Conservation (phyloP, 805 yeast genomes). For the Sporopachydermia lactativora region DNA sequence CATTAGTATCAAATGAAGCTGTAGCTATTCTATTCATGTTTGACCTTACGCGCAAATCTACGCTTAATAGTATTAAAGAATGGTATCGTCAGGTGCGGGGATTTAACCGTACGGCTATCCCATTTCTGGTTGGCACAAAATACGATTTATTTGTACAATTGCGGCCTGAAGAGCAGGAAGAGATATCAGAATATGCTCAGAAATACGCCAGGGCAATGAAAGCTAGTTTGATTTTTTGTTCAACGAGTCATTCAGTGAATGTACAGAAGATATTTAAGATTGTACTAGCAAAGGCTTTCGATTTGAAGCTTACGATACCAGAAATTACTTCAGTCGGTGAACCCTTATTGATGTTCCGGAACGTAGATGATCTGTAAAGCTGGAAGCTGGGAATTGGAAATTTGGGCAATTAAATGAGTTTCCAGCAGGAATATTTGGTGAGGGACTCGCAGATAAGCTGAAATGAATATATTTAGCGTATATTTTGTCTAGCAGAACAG, state of each 20-base stretch:
- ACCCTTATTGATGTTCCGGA: constrained; percentile 56
- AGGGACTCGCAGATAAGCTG: too few species aligned
- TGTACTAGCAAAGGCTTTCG: constrained; percentile 81
- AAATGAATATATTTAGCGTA: too few species aligned
- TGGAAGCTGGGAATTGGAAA: too few species aligned
- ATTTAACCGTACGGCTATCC: constrained; percentile 80
- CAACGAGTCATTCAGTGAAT: constrained; percentile 84
- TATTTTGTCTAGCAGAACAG: too few species aligned
- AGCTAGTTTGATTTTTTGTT: constrained; percentile 71
- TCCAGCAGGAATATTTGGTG: too few species aligned
- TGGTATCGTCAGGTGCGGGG: constrained; percentile 93
- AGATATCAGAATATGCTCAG: constrained; percentile 69
- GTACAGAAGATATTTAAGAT: constrained; percentile 80
- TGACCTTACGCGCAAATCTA: constrained; percentile 76
- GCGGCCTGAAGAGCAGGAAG: constrained; percentile 68
- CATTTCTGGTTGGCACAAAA: constrained; percentile 85
- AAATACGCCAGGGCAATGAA: constrained; percentile 83
- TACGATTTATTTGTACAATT: constrained; percentile 76
- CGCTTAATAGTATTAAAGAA: constrained; percentile 77
- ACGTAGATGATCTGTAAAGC: neutral
- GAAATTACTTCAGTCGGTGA: constrained; percentile 83
- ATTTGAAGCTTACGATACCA: constrained; percentile 65
- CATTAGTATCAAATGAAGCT: constrained; percentile 83
- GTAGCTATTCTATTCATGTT: constrained; percentile 84
- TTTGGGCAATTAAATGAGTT: neutral